Percentiles rank a stretch among this genome's conserved stretches.
Conservation (phyloP, 306 rosid species). For the Amphicarpaea edgeworthii region DNA sequence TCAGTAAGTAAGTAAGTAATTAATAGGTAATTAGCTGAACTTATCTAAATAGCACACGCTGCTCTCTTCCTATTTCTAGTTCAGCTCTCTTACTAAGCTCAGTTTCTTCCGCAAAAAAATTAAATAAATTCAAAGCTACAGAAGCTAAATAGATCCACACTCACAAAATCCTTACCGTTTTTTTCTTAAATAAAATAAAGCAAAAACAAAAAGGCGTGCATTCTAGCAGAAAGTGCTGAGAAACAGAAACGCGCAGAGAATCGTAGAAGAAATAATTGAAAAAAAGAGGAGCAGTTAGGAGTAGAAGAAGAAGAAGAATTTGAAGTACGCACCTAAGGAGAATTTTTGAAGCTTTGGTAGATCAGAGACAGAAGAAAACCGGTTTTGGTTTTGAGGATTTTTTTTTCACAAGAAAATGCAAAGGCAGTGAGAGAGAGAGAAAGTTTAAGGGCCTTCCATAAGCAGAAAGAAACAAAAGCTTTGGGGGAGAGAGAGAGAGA, state of each 20-base stretch:
- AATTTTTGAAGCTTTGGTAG: constrained; percentile 38
- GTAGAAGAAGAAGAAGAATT: constrained; percentile 26
- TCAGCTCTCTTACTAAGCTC: constrained; percentile 14
- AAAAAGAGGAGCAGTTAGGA: background rate
- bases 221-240: background rate
- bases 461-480: constrained; percentile 80
- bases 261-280: background rate
- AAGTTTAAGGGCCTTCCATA: constrained; percentile 79
- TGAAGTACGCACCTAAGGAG: constrained; percentile 51
- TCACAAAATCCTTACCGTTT: background rate
- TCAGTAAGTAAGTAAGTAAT: too few relatives aligned
- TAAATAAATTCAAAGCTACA: background rate
- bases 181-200: background rate
- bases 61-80: background rate
- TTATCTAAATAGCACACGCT: constrained; percentile 25
- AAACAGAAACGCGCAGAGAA: background rate
- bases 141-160: constrained; percentile 44
- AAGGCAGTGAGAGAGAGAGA: constrained; percentile 37
- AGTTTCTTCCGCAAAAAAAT: background rate
- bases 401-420: constrained; percentile 45
- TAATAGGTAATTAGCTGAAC: background rate
- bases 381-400: constrained; percentile 6
- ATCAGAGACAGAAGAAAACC: constrained; percentile 53
- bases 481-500: constrained; percentile 34
- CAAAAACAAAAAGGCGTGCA: background rate